Conservation (phyloP, 2,329 filamentous ascomycete genomes). For the Diplodia mutila region DNA sequence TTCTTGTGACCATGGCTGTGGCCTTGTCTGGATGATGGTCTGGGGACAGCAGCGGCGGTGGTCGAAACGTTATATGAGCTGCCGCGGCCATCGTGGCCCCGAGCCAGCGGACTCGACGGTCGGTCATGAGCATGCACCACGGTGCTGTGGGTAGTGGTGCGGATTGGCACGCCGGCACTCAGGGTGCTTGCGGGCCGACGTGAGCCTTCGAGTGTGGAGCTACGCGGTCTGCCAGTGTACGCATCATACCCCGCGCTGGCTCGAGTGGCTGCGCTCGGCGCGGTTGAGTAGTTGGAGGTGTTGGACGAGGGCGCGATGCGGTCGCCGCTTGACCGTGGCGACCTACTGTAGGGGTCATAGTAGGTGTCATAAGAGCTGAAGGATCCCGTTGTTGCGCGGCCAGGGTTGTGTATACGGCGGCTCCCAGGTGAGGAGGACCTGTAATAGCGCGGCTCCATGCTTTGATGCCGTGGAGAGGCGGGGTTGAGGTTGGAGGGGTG, state of each 20-base stretch:
- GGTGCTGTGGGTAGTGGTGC: conserved; percentile 33
- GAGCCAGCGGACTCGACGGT: conserved; percentile 48
- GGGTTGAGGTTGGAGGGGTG: conserved; percentile 9
- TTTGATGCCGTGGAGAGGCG: conserved; percentile 27
- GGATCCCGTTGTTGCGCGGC: conserved; percentile 42
- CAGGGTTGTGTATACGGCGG: conserved; percentile 37
- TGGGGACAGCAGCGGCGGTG: conserved; percentile 33
- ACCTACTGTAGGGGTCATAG: conserved; percentile 34
- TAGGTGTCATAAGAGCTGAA: conserved; percentile 42
- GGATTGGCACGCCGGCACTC: conserved; percentile 37
- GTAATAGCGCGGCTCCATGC: conserved; percentile 27
- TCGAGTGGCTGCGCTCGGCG: conserved; percentile 39
- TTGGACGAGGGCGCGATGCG: conserved; percentile 31
- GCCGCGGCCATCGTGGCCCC: conserved; percentile 41
- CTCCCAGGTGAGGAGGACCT: conserved; percentile 41
- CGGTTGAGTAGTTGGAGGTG: conserved; percentile 45
- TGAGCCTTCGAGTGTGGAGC: conserved; percentile 47
- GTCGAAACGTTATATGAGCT: conserved; percentile 41
- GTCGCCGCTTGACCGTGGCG: conserved; percentile 42
- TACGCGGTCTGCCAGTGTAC: conserved; percentile 50
- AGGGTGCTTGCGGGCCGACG: conserved; percentile 43
- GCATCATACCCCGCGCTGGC: conserved; percentile 45
- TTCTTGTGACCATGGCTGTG: conserved; percentile 47
- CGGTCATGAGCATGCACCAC: conserved; percentile 33
- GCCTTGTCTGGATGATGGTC: conserved; percentile 17